Evolutionary conservation across 164 flowering plant genomes (phyloP), one percentile per base, ranked within the genome.

Genomic region (Magnolia changhungtana): DNA sequence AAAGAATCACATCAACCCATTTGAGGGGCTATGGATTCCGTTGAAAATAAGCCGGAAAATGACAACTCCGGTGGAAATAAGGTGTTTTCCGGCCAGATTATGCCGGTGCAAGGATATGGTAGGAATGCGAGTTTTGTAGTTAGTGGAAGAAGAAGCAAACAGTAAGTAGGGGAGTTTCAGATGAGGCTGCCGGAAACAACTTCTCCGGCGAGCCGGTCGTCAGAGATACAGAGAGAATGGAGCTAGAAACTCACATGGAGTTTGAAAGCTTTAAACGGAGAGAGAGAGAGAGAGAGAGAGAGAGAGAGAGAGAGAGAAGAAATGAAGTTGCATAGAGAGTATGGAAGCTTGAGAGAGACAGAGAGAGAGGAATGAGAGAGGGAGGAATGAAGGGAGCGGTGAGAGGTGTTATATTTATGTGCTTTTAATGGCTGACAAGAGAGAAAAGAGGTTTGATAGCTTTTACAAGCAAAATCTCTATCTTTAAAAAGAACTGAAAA

Each of bases 371-470:
- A 3, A 1, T 3, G 7, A 37, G 29, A 27, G 29, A 5, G 5
- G 63, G 64, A 37, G 68, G 37, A 19, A 23, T 1, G 50, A 31
- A 6, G 64, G 50, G 5, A 19, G 27, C 18, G 29, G 5, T 23
- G 23, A 18, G 20, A 49, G 63, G 52, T 14, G 67, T 55, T 74
- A 66, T 75, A 72, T 78, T 78, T 66, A 82, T 61, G 78, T 68
- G 49, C 23, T 74, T 80, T 73, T 74, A 63, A 80, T 82, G 86
- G 82, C 79, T 76, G 87, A 77, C 83, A 77, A 66, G 83, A 78
- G 76, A 71, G 81, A 79, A 86, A 84, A 84, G 87, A n/a, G 13
- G 27, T n/a, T 19, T n/a, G 55, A 70, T 9, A 45, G 23, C 58
- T 70, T 70, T 49, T n/a, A 67, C 16, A 67, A 24, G 70, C 70